Base-by-base conservation (phyloP, 2,329 filamentous ascomycete species). In the Alternaria brassicicola region DNA sequence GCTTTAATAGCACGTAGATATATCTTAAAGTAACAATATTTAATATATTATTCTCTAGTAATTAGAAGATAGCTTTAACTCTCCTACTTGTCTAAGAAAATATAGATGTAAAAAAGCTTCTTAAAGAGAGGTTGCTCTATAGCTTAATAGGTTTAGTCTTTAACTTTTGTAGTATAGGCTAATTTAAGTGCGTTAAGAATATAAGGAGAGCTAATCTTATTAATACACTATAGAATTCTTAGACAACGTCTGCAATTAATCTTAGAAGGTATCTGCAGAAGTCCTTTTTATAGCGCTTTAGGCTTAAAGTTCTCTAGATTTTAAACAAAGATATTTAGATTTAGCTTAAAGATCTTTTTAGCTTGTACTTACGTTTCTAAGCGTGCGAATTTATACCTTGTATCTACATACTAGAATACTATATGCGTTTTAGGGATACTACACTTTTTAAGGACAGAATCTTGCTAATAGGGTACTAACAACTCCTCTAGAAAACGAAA, bases 1-100 rank as follows among this genome's bases (percentile, higher is more conserved):
- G 54, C 58, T 57, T 48, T 8, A n/a, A 57, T 46, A 12, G 54
- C 58, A 26, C 10, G 17, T 4, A 47, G 36, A 52, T 61, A 61
- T 42, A 45, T 61, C 46, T 61, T 21, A 4, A 54, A 61, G 41
- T 61, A 61, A 28, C 38, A 57, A 35, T 61, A 57, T 43, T 61
- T 61, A 2, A 61, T 38, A 39, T 54, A 61, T 51, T 28, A n/a
- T 23, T 43, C 19, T 13, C 43, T 60, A 1, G 57, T 43, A 31
- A 60, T 33, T 0, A 52, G 10, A 30, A 60, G 38, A 31, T 60
- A 17, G 42, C 48, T 59, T 17, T 59, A 0, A 21, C 33, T 52
- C 28, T 59, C 57, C 26, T 47, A 36, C 10, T 35, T 49, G 13
- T 59, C 52, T 12, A 59, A 49, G 28, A 30, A 28, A 19, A 59